Percentiles rank a stretch among this genome's conserved stretches.
These are phyloP conservation scores for Peronospora farinosa DNA, from an alignment of 352 stramenopile species.

Conservation along the genomic window DNA sequence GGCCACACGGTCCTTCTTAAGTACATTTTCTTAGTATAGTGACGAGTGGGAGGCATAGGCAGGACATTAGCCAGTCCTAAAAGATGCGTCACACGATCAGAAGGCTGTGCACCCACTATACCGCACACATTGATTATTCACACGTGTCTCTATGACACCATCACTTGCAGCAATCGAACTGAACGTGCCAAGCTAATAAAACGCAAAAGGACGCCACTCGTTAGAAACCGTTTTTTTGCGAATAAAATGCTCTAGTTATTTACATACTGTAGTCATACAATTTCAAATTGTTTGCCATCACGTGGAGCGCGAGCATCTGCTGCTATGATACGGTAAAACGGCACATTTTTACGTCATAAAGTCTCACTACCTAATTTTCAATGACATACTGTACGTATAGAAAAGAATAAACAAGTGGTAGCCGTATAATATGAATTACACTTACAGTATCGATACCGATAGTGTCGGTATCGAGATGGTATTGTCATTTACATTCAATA, in stretches of 20 bases:
- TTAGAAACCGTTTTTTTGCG: not conserved
- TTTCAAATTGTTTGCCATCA: conserved; percentile 83
- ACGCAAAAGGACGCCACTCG: not conserved
- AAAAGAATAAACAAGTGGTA: conserved; percentile 15
- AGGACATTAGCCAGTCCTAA: no score
- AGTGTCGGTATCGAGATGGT: no score
- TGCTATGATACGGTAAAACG: conserved; percentile 87
- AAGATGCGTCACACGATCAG: no score
- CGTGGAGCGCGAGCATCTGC: conserved; percentile 74
- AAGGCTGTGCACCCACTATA: no score
- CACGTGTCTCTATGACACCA: conserved; percentile 81
- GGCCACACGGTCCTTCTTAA: no score
- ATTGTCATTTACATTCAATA: no score
- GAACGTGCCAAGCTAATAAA: conserved; percentile 69
- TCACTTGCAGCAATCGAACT: conserved; percentile 81
- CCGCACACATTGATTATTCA: conserved; percentile 81
- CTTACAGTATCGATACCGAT: not conserved
- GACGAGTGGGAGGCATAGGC: no score
- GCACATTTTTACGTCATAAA: conserved; percentile 85
- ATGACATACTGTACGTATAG: no score
- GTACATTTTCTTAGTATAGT: no score
- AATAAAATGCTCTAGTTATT: not conserved
- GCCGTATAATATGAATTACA: conserved; percentile 27
- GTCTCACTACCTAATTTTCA: conserved; percentile 73
- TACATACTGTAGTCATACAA: conserved; percentile 37